A percentile compares a stretch with the other conserved stretches of the same genome.
phyloP scores from a whole-genome alignment of 2,329 filamentous ascomycete species.

The Colletotrichum truncatum region DNA sequence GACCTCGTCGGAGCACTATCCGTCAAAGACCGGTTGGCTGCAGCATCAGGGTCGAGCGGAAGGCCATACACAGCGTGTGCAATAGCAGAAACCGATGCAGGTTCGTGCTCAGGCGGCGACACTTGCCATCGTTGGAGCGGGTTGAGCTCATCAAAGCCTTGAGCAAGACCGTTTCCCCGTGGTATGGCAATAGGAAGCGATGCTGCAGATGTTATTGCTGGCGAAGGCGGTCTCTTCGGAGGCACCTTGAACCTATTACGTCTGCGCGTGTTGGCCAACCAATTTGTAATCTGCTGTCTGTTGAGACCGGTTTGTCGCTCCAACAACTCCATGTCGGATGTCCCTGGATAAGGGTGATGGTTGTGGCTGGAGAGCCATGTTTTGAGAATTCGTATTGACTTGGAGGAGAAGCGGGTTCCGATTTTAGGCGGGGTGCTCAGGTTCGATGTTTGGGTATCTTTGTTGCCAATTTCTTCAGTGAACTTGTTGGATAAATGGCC shows the following conservation, averaged over 20 bases:
- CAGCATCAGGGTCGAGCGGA: not conserved
- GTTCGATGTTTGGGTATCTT: not conserved
- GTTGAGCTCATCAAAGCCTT: conserved; percentile 14
- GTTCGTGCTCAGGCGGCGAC: conserved; percentile 36
- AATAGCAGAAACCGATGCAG: conserved; percentile 32
- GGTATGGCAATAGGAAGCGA: conserved; percentile 3
- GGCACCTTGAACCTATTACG: conserved; percentile 14
- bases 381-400: conserved; percentile 31
- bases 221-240: conserved; percentile 19
- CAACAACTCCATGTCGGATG: conserved; percentile 20
- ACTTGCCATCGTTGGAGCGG: conserved; percentile 30
- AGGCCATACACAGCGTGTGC: conserved; percentile 27
- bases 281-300: conserved; percentile 27
- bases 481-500: not conserved
- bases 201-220: conserved; percentile 5
- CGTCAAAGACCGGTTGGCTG: not conserved
- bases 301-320: conserved; percentile 19
- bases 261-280: conserved; percentile 26
- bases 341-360: conserved; percentile 12
- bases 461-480: not conserved
- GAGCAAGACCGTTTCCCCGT: not conserved
- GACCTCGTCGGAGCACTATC: conserved; percentile 1
- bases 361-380: conserved; percentile 30
- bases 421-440: conserved; percentile 29
- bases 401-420: conserved; percentile 35